Conservation (phyloP, 2,329 filamentous ascomycete species). For the Ascochyta rabiei region DNA sequence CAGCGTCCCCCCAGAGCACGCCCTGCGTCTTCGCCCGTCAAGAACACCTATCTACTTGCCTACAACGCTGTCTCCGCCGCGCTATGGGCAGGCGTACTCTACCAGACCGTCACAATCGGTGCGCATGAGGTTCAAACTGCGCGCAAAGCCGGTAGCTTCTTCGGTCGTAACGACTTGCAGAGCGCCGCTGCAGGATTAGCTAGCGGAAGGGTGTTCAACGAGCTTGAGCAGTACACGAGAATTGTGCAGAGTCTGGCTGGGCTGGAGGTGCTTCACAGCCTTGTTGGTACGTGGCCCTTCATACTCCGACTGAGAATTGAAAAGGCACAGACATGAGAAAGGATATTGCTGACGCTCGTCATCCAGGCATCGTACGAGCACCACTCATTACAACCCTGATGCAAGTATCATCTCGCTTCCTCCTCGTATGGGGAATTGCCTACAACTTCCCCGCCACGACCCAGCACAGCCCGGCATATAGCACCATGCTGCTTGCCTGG, state of each 20-base stretch:
- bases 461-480: constrained; percentile 65
- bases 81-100: constrained; percentile 80
- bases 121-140: constrained; percentile 20
- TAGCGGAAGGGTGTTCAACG: constrained; percentile 62
- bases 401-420: constrained; percentile 86
- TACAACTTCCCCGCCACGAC: constrained; percentile 73
- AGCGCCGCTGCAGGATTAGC: constrained; percentile 25
- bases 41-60: constrained; percentile 70
- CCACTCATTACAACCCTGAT: constrained; percentile 84
- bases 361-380: constrained; percentile 78
- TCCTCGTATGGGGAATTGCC: constrained; percentile 88
- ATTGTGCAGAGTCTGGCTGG: constrained; percentile 84
- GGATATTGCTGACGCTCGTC: neutral
- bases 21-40: constrained; percentile 22
- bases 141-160: constrained; percentile 20
- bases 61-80: constrained; percentile 83
- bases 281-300: constrained; percentile 64
- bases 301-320: neutral
- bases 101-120: constrained; percentile 66
- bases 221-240: constrained; percentile 70
- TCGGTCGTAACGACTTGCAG: constrained; percentile 17
- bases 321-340: neutral
- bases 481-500: constrained; percentile 85
- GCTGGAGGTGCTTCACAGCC: constrained; percentile 82
- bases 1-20: constrained; percentile 1